Evolutionary conservation across 1,284 basidiomycete genomes (phyloP).

Genomic region (Apiotrichum domesticum): DNA sequence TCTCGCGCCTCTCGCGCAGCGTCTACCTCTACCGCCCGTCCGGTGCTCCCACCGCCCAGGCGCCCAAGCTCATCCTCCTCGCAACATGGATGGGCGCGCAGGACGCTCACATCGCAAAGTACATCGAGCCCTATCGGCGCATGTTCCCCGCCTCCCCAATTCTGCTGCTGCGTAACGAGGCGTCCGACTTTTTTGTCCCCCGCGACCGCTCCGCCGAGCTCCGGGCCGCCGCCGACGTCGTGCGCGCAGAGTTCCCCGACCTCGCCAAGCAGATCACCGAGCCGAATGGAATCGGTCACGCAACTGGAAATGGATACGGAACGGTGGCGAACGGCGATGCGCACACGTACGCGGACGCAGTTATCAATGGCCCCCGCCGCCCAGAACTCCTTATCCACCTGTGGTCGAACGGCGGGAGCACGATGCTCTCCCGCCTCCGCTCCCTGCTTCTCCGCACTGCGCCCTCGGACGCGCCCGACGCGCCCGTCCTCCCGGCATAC

Average conservation of each 20-base stretch:
- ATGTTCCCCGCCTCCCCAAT: slow-evolving; percentile 11
- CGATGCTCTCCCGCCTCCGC: slow-evolving; percentile 4
- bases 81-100: slow-evolving; percentile 18
- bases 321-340: background rate
- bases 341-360: background rate
- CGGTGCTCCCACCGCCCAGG: background rate
- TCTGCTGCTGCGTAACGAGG: slow-evolving; percentile 13
- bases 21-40: slow-evolving; percentile 5
- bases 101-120: slow-evolving; percentile 11
- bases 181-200: slow-evolving; percentile 8
- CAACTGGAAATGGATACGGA: too few relatives aligned
- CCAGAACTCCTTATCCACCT: slow-evolving; percentile 11
- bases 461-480: background rate
- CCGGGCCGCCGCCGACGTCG: background rate
- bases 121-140: slow-evolving; percentile 10
- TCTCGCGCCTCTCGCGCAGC: background rate
- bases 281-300: background rate
- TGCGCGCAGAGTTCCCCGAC: background rate
- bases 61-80: slow-evolving; percentile 13
- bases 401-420: slow-evolving; percentile 16
- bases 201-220: background rate
- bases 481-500: slow-evolving; percentile 4
- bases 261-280: background rate
- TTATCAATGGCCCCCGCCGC: too few relatives aligned
- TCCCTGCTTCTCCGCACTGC: background rate